These are phyloP conservation scores for Xylaria hypoxylon DNA, from an alignment of 2,329 filamentous ascomycete species.

Conservation along the genomic window DNA sequence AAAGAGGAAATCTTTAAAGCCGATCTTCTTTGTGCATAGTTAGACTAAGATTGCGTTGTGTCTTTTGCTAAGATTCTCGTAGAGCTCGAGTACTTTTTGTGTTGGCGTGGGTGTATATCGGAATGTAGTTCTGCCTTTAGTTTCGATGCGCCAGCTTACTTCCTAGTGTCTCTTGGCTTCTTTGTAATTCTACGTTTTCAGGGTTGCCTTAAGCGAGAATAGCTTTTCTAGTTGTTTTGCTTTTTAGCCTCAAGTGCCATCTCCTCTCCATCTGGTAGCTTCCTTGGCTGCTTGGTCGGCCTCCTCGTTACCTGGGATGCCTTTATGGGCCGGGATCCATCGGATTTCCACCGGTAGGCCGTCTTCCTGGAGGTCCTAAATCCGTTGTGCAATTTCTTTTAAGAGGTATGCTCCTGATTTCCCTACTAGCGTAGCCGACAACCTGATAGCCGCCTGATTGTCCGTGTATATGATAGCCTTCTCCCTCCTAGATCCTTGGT, in stretches of 20 bases:
- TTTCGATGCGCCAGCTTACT: too few relatives aligned
- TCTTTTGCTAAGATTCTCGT: slow-evolving; percentile 13
- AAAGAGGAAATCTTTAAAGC: slow-evolving; percentile 17
- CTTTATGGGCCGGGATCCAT: slow-evolving; percentile 11
- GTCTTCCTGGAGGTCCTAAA: slow-evolving; percentile 4
- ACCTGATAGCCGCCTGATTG: slow-evolving; percentile 10
- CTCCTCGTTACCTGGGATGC: slow-evolving; percentile 1
- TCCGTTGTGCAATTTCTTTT: too few relatives aligned
- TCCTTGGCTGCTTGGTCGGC: slow-evolving; percentile 12
- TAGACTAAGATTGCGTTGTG: slow-evolving; percentile 11
- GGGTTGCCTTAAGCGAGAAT: slow-evolving; percentile 9
- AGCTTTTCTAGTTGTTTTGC: slow-evolving; percentile 19
- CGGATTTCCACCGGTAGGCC: slow-evolving; percentile 8
- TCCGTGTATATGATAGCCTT: slow-evolving; percentile 5
- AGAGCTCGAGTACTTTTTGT: too few relatives aligned
- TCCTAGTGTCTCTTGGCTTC: too few relatives aligned
- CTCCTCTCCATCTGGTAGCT: slow-evolving; percentile 9
- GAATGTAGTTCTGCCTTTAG: too few relatives aligned
- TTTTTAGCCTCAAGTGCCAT: slow-evolving; percentile 8
- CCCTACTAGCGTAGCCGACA: slow-evolving; percentile 4
- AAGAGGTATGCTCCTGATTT: too few relatives aligned
- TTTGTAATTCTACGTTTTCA: slow-evolving; percentile 21
- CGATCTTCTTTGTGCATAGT: slow-evolving; percentile 16
- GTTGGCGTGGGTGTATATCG: too few relatives aligned
- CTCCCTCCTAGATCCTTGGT: background rate